Evolutionary conservation across 2,329 filamentous ascomycete genomes (phyloP).

Genomic region (Didymella sp.): DNA sequence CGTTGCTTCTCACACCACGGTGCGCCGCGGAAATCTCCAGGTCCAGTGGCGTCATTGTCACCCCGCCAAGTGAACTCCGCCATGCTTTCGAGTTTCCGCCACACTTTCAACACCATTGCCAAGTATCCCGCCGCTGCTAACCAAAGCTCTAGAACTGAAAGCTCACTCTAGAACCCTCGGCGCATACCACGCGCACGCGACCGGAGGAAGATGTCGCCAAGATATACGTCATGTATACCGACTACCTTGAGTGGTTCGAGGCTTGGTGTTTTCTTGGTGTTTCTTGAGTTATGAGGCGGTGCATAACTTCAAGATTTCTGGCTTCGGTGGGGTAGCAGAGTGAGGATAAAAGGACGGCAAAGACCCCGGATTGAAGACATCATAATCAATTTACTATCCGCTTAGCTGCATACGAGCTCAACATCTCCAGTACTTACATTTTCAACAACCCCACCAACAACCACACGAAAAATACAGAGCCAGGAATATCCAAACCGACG

Average conservation of each 20-base stretch:
- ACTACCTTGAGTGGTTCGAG: constrained; percentile 11
- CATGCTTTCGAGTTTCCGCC: constrained; percentile 1
- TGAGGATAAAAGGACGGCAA: constrained; percentile 17
- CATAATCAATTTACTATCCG: neutral
- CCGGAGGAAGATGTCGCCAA: constrained; percentile 1
- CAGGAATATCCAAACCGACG: neutral
- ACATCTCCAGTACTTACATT: constrained; percentile 21
- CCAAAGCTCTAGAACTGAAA: constrained; percentile 22
- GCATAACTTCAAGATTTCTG: constrained; percentile 17
- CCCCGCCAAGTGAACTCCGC: constrained; percentile 22
- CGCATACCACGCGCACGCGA: neutral
- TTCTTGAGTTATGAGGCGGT: constrained; percentile 11
- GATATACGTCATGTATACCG: constrained; percentile 26
- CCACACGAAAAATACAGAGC: constrained; percentile 10
- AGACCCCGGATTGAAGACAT: constrained; percentile 3
- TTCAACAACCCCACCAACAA: constrained; percentile 3
- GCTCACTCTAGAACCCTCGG: constrained; percentile 12
- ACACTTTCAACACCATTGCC: constrained; percentile 6
- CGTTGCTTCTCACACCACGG: neutral
- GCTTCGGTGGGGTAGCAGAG: constrained; percentile 10
- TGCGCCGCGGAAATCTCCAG: neutral
- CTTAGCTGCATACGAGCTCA: constrained; percentile 2
- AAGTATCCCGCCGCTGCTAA: constrained; percentile 22
- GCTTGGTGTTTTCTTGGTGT: constrained; percentile 17
- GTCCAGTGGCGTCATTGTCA: constrained; percentile 23